Conservation (phyloP, 2,329 filamentous ascomycete genomes). For the Neurospora crassa region DNA sequence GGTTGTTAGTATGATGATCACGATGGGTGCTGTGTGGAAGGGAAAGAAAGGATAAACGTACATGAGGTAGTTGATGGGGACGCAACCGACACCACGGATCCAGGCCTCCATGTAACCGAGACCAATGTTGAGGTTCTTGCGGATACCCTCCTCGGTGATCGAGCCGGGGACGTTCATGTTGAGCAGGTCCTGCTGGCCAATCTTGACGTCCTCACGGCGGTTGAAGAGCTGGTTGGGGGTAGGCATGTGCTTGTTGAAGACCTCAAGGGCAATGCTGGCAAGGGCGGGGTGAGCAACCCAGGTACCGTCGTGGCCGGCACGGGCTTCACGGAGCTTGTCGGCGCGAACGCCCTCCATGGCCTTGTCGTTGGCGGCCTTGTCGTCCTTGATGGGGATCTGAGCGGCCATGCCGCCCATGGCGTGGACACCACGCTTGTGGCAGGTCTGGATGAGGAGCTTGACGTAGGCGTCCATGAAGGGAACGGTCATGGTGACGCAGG, state of each 20-base stretch:
- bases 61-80: conserved; percentile 97
- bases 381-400: conserved; percentile 97
- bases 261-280: conserved; percentile 74
- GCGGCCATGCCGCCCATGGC: conserved; percentile 99
- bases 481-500: conserved; percentile 89
- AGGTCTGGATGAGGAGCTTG: conserved; percentile 95
- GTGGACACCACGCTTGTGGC: conserved; percentile 93
- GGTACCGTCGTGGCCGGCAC: conserved; percentile 88
- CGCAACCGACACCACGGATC: conserved; percentile 88
- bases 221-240: conserved; percentile 93
- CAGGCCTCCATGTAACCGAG: conserved; percentile 98
- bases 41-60: conserved; percentile 24
- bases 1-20: background rate
- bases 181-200: conserved; percentile 80
- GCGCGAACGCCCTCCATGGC: conserved; percentile 89
- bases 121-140: conserved; percentile 95
- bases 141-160: conserved; percentile 89
- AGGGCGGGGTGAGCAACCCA: conserved; percentile 97
- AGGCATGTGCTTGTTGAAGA: conserved; percentile 98
- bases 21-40: too few relatives aligned
- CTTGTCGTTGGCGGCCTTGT: conserved; percentile 80
- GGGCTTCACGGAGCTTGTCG: conserved; percentile 93
- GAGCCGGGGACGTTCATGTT: conserved; percentile 96
- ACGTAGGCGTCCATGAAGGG: conserved; percentile 98
- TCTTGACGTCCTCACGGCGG: conserved; percentile 78